Base-by-base conservation (phyloP, 2,329 filamentous ascomycete genomes). In the Diaporthe eres region DNA sequence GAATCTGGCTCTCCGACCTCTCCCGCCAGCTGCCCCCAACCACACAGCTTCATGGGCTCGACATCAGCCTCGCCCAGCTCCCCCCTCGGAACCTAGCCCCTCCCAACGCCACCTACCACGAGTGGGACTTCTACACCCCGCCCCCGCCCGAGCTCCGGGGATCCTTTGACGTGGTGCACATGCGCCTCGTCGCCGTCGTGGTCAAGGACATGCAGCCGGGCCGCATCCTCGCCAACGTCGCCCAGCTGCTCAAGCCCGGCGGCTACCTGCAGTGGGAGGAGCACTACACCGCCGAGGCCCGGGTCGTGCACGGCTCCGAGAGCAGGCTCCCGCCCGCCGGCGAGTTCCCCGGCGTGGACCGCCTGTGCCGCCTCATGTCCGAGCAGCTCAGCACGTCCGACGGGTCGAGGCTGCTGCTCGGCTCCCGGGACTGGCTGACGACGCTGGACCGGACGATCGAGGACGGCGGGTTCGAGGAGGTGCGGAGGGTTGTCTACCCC, bases 161-260 rank as follows among this genome's bases (percentile, higher is more conserved):
- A 5, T 78, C 78, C 49, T 82, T 80, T 63, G 81, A 81, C 72
- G 49, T 81, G 19, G 80, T 81, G 22, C 78, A 80, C 8, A 77
- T 78, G 39, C 79, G 80, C 34, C 79, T 81, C 72, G 75, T 80
- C 57, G 80, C 78, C 77, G 77, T 77, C 60, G 78, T 78, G 37
- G 75, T 75, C 60, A 74, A 74, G 53, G 77, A 76, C 39, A 73
- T 72, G n/a, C 77, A 78, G 10, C 78, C 78, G 68, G 37, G 53
- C 17, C 67, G 57, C 42, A 71, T 76, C 55, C 71, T 77, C 22
- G 49, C 25, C 34, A 78, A 77, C 65, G 60, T 78, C 65, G 75
- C 58, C 37, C 78, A 75, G 85, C 74, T 79, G 25, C 74, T 79
- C 22, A 74, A 68, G 51, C 78, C 78, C 7, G 78, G 77, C n/a